Percentiles rank a stretch among this genome's conserved stretches.
These are phyloP conservation scores for Aspergillus tubingensis DNA, from an alignment of 2,329 filamentous ascomycete genomes.

Conservation along the genomic window DNA sequence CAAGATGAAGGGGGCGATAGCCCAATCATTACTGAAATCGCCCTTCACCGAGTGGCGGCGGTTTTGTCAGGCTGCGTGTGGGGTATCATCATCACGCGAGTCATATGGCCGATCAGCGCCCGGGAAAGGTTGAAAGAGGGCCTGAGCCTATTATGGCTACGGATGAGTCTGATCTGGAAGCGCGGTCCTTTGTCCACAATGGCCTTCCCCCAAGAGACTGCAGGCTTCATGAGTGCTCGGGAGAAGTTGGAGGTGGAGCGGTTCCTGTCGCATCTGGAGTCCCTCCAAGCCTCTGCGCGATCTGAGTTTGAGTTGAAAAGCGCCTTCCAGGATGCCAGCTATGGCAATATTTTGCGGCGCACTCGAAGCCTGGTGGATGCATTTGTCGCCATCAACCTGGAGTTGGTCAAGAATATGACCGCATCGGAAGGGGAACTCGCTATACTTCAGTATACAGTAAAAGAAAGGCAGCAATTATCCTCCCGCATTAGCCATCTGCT, in stretches of 20 bases:
- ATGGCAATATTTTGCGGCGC: constrained; percentile 72
- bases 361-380: constrained; percentile 86
- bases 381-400: constrained; percentile 94
- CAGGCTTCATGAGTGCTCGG: constrained; percentile 79
- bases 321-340: constrained; percentile 76
- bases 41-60: constrained; percentile 80
- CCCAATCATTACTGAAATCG: constrained; percentile 85
- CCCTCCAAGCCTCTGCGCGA: constrained; percentile 69
- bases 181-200: constrained; percentile 81
- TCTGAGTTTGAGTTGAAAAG: constrained; percentile 87
- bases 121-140: constrained; percentile 86
- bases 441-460: constrained; percentile 74
- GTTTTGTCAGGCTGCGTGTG: constrained; percentile 86
- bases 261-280: constrained; percentile 72
- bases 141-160: constrained; percentile 84
- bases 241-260: constrained; percentile 86
- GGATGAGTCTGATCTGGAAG: constrained; percentile 96
- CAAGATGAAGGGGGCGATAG: constrained; percentile 80
- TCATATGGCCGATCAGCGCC: constrained; percentile 93
- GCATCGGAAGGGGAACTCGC: constrained; percentile 79
- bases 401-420: constrained; percentile 76
- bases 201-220: constrained; percentile 57
- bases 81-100: constrained; percentile 84
- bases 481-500: constrained; percentile 87
- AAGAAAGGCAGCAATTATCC: constrained; percentile 78